These are phyloP conservation scores for Diplodia seriata DNA, from an alignment of 2,329 filamentous ascomycete species.

Conservation along the genomic window DNA sequence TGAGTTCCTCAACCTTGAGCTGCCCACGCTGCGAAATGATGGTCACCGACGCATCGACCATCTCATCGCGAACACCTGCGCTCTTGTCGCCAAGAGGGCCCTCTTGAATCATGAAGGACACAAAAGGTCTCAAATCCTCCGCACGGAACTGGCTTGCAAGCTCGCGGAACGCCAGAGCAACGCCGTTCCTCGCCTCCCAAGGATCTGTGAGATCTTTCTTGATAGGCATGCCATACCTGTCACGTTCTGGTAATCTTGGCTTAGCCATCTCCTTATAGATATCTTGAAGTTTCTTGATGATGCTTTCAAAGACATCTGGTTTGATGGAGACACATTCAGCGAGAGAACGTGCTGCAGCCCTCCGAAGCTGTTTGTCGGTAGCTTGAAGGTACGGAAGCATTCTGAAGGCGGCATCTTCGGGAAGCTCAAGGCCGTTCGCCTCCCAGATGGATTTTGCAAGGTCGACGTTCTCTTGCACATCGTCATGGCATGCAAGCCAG, in stretches of 20 bases:
- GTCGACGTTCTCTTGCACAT: slow-evolving; percentile 83
- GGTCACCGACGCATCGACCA: slow-evolving; percentile 86
- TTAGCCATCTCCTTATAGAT: slow-evolving; percentile 82
- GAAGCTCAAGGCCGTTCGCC: slow-evolving; percentile 80
- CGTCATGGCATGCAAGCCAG: slow-evolving; percentile 92
- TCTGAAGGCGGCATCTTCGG: slow-evolving; percentile 67
- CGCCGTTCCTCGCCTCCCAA: slow-evolving; percentile 90
- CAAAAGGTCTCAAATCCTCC: slow-evolving; percentile 74
- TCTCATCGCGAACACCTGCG: slow-evolving; percentile 78
- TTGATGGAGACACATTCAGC: slow-evolving; percentile 74
- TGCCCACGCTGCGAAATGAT: slow-evolving; percentile 84
- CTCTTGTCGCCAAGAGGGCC: slow-evolving; percentile 88
- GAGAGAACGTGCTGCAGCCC: slow-evolving; percentile 81
- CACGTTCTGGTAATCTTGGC: slow-evolving; percentile 80
- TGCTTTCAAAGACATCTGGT: slow-evolving; percentile 64
- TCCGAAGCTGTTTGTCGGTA: slow-evolving; percentile 79
- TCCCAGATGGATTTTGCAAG: slow-evolving; percentile 92
- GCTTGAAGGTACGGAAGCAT: slow-evolving; percentile 82
- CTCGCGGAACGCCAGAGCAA: slow-evolving; percentile 85
- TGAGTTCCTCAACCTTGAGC: slow-evolving; percentile 82
- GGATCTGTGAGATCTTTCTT: slow-evolving; percentile 87
- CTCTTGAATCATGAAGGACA: slow-evolving; percentile 83
- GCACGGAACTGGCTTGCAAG: slow-evolving; percentile 74
- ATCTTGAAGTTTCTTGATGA: slow-evolving; percentile 70
- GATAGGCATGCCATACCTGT: slow-evolving; percentile 92